Base-by-base conservation (phyloP, 345 rosid species). In the Excoecaria cochinchinensis region DNA sequence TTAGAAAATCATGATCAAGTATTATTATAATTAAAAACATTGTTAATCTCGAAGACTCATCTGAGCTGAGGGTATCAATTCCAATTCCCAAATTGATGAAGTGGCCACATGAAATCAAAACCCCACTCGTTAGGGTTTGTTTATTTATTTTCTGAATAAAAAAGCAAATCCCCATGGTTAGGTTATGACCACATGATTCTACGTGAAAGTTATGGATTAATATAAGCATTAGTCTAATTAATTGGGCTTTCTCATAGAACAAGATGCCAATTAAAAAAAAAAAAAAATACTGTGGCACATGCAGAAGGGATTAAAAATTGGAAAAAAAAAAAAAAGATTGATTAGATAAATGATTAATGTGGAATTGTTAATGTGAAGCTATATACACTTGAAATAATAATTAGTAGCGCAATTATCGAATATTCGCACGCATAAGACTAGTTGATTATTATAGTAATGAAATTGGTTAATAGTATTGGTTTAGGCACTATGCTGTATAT, bases 371-470 rank as follows among this genome's bases (percentile, higher is more conserved):
- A 44, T 44, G 10, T 69, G 71, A 73, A 81, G 71, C 74, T 72
- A 79, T 80, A 74, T 62, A 76, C 74, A 56, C 70, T 76, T 58
- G 65, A 62, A 48, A 12, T 76, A 53, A 74, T 74, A 70, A 52
- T 22, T 57, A 50, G 47, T 6, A 80, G 83, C 81, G 42, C 86
- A 71, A 74, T 58, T 84, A 82, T 67, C 89, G 88, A 87, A 85
- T 89, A 89, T 89, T 89, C 92, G 89, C 90, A 84, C 90, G 89
- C 87, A 85, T 72, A 70, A 67, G 85, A 69, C 76, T 75, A 14
- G 51, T 21, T 44, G 9, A 71, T 64, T 36, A 84, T 82, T 76
- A 77, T 73, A 46, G 13, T 25, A 64, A 74, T 69, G 38, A 2
- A 68, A 17, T 60, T 65, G 42, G 12, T 55, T 74, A 51, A 68